These are phyloP conservation scores for Colletotrichum orbiculare DNA, from an alignment of 2,329 filamentous ascomycete species.

Conservation along the genomic window DNA sequence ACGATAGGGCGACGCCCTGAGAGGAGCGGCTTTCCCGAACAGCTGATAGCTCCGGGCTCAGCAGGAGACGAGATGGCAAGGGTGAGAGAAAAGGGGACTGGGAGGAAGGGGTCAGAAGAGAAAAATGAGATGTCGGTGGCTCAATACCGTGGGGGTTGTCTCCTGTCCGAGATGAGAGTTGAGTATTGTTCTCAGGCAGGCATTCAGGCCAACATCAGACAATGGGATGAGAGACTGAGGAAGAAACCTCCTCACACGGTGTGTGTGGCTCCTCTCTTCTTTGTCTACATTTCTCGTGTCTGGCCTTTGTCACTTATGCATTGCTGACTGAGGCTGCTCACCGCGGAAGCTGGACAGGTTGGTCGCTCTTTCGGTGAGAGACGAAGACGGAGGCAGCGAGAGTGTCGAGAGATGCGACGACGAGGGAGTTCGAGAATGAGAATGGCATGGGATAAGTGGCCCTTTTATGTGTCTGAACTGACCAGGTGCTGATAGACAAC, in stretches of 20 bases:
- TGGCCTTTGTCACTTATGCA: neutral
- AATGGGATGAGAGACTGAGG: conserved; percentile 1
- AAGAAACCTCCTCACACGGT: conserved; percentile 11
- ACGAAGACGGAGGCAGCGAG: neutral
- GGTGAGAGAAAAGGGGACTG: neutral
- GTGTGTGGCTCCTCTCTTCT: neutral
- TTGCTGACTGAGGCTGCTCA: neutral
- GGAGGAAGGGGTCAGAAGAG: neutral
- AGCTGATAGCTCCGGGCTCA: conserved; percentile 6
- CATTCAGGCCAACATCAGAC: conserved; percentile 11
- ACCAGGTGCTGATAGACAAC: neutral
- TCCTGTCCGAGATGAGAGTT: too few relatives aligned
- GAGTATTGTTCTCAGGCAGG: too few relatives aligned
- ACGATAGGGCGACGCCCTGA: conserved; percentile 12
- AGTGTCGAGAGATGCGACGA: neutral
- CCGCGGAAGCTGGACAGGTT: neutral
- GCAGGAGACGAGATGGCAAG: neutral
- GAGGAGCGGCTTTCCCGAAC: conserved; percentile 24
- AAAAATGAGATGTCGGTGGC: conserved; percentile 17
- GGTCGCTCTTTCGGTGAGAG: neutral
- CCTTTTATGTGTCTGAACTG: conserved; percentile 22
- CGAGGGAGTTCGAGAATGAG: neutral
- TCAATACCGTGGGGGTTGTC: conserved; percentile 28
- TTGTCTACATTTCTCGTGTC: neutral
- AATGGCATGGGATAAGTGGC: conserved; percentile 3